A percentile compares a stretch with the other conserved stretches of the same genome.
Evolutionary conservation across 1,284 basidiomycete species (phyloP).

Genomic region (Prillingera fragicola): DNA sequence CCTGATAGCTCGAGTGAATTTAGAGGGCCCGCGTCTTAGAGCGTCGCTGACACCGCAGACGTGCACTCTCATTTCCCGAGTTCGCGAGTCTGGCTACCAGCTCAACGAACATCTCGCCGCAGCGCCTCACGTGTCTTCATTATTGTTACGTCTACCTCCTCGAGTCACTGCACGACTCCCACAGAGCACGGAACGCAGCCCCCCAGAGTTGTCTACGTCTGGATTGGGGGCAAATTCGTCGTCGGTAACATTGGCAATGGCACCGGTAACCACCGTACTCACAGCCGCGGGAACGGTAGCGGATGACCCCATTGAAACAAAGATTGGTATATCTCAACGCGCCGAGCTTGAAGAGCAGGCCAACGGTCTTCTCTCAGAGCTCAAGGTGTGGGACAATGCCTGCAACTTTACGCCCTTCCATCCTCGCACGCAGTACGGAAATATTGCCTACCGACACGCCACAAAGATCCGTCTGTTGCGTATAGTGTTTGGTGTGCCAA

Average conservation of each 20-base stretch:
- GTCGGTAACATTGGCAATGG: no score
- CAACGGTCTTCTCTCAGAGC: conserved; percentile 33
- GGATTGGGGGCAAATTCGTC: no score
- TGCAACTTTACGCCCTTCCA: conserved; percentile 39
- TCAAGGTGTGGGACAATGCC: conserved; percentile 39
- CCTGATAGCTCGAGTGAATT: conserved; percentile 38
- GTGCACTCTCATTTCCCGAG: conserved; percentile 29
- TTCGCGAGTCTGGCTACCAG: conserved; percentile 15
- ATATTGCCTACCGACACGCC: conserved; percentile 40
- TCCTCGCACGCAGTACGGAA: conserved; percentile 40
- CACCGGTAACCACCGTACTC: no score
- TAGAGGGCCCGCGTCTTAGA: no score
- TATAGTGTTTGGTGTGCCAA: conserved; percentile 34
- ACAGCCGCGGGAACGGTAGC: no score
- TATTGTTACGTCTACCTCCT: conserved; percentile 15
- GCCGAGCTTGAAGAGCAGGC: conserved; percentile 27
- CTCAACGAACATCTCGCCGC: conserved; percentile 17
- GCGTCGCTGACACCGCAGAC: conserved; percentile 11
- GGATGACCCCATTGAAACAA: neutral
- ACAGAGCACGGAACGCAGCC: conserved; percentile 2
- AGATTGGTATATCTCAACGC: conserved; percentile 8
- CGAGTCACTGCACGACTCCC: conserved; percentile 19
- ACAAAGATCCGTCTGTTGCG: conserved; percentile 35
- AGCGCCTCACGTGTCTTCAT: conserved; percentile 11
- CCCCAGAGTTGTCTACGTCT: no score